phyloP scores from a whole-genome alignment of 2,329 filamentous ascomycete species.

The Ascochyta rabiei region DNA sequence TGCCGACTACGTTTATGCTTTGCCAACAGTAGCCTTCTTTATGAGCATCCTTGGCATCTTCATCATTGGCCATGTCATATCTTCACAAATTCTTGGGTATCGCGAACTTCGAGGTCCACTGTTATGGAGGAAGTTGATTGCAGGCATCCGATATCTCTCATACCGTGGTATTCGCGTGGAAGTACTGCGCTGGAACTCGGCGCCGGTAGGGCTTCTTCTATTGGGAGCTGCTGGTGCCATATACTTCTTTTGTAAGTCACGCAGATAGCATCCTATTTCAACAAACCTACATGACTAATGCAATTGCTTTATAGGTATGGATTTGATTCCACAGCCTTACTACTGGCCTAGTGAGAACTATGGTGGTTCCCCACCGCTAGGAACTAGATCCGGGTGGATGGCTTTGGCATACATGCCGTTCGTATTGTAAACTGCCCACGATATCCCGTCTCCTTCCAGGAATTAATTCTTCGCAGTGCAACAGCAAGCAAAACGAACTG shows the following conservation, averaged over 20 bases:
- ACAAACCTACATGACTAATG: background rate
- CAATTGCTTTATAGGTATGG: constrained; percentile 19
- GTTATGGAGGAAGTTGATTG: constrained; percentile 9
- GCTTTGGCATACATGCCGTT: constrained; percentile 39
- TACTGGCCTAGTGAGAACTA: constrained; percentile 26
- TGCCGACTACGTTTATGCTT: constrained; percentile 60
- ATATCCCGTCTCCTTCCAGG: background rate
- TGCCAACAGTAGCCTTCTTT: constrained; percentile 61
- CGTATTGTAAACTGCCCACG: constrained; percentile 23
- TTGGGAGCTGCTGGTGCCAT: constrained; percentile 28
- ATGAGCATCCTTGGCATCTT: constrained; percentile 58
- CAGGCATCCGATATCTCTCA: constrained; percentile 32
- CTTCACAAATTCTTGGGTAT: constrained; percentile 33
- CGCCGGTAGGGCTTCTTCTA: constrained; percentile 33
- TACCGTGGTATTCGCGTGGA: constrained; percentile 37
- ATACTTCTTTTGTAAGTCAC: constrained; percentile 26
- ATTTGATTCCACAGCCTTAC: constrained; percentile 27
- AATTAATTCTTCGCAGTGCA: constrained; percentile 36
- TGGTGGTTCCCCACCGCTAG: constrained; percentile 38
- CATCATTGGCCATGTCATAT: constrained; percentile 49
- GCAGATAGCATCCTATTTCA: background rate
- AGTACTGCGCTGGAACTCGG: constrained; percentile 33
- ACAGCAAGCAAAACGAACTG: constrained; percentile 62
- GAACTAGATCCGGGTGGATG: constrained; percentile 38
- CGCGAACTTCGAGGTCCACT: background rate